These are phyloP conservation scores for Pyrrhoderma noxium DNA, from an alignment of 1,284 basidiomycete species.

Conservation along the genomic window DNA sequence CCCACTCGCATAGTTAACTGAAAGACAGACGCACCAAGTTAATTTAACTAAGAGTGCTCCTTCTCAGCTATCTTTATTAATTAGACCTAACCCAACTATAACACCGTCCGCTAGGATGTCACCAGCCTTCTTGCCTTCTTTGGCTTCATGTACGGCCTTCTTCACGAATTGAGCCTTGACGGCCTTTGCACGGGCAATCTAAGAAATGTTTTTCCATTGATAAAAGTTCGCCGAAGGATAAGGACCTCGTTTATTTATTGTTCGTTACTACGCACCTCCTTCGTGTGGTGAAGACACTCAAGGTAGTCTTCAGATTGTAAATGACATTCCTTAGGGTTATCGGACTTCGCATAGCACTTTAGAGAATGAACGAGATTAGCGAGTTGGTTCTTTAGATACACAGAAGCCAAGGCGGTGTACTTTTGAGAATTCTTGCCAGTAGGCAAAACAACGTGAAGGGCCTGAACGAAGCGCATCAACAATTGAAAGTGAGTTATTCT, in stretches of 20 bases:
- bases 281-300: constrained; percentile 87
- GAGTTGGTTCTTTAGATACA: background rate
- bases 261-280: constrained; percentile 60
- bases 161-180: constrained; percentile 71
- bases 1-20: no score
- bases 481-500: constrained; percentile 4
- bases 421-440: constrained; percentile 90
- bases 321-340: constrained; percentile 68
- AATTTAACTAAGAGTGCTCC: no score
- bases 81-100: constrained; percentile 68
- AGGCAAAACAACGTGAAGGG: constrained; percentile 83
- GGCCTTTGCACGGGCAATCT: constrained; percentile 70
- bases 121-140: constrained; percentile 64
- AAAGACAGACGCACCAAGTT: no score
- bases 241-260: background rate
- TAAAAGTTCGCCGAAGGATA: constrained; percentile 8
- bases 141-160: constrained; percentile 56
- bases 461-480: no score
- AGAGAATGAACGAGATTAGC: background rate
- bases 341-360: constrained; percentile 84
- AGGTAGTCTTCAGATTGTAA: constrained; percentile 82
- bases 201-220: constrained; percentile 9
- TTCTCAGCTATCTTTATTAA: constrained; percentile 35
- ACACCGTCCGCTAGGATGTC: constrained; percentile 70
- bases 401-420: constrained; percentile 28